phyloP scores from a whole-genome alignment of 2,329 filamentous ascomycete species.

The Fusarium haematococcum region DNA sequence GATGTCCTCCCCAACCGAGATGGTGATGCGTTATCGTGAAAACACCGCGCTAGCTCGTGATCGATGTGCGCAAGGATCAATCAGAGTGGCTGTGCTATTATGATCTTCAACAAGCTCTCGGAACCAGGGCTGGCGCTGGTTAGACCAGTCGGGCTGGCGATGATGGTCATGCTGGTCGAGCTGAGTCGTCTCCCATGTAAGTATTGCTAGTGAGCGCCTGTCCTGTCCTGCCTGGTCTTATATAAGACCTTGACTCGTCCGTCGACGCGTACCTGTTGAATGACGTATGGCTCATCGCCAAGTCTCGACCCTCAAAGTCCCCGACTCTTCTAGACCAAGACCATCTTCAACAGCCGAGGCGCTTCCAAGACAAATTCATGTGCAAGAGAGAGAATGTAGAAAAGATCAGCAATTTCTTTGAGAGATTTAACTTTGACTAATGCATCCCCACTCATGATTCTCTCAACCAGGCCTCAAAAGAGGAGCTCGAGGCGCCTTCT shows the following conservation, averaged over 20 bases:
- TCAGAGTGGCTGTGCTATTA: background rate
- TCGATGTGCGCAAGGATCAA: background rate
- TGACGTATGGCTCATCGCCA: background rate
- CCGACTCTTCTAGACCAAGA: background rate
- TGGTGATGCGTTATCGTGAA: background rate
- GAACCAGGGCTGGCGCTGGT: background rate
- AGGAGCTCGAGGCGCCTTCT: background rate
- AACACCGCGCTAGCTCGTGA: background rate
- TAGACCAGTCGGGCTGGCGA: background rate
- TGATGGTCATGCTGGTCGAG: background rate
- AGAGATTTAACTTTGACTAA: slow-evolving; percentile 1
- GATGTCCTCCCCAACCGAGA: background rate
- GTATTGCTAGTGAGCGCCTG: background rate
- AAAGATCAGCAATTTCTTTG: background rate
- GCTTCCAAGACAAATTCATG: background rate
- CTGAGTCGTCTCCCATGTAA: background rate
- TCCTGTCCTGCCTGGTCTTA: background rate
- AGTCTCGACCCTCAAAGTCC: background rate
- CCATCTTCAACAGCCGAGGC: background rate
- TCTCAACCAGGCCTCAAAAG: background rate
- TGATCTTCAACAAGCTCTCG: background rate
- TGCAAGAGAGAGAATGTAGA: background rate
- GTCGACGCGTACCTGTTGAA: background rate
- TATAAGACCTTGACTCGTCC: background rate
- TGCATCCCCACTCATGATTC: background rate